Conservation (phyloP, 768 basidiomycete species). For the Obba rivulosa region DNA sequence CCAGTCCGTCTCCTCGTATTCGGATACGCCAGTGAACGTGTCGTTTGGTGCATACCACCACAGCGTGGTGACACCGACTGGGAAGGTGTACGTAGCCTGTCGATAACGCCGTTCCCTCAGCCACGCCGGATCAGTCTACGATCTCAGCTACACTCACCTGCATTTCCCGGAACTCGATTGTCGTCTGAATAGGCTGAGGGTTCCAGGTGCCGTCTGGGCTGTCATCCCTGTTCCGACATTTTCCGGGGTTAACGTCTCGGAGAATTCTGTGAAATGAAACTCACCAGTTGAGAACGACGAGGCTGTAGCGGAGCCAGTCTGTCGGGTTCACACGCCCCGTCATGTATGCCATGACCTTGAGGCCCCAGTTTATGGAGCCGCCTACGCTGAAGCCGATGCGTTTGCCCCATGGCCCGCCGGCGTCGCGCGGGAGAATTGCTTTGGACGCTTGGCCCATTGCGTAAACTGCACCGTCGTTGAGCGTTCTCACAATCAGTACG, state of each 20-base stretch:
- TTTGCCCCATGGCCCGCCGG: slow-evolving; percentile 61
- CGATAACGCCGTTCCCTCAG: slow-evolving; percentile 1
- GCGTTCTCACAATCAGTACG: not conserved
- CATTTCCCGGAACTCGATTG: slow-evolving; percentile 59
- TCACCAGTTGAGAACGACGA: slow-evolving; percentile 68
- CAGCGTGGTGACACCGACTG: slow-evolving; percentile 62
- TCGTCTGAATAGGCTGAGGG: slow-evolving; percentile 46
- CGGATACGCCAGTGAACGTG: not conserved
- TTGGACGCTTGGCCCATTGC: slow-evolving; percentile 72
- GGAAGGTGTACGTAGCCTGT: slow-evolving; percentile 69
- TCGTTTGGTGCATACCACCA: slow-evolving; percentile 40
- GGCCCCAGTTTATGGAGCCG: slow-evolving; percentile 50
- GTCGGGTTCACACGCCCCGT: slow-evolving; percentile 46
- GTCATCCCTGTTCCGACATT: slow-evolving; percentile 36
- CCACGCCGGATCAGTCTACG: not conserved
- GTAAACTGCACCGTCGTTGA: slow-evolving; percentile 39
- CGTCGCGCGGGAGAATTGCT: slow-evolving; percentile 64
- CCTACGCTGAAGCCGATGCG: slow-evolving; percentile 61
- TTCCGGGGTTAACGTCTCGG: not conserved
- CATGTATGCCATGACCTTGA: slow-evolving; percentile 62
- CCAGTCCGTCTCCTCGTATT: too few species aligned
- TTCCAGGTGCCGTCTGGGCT: slow-evolving; percentile 45
- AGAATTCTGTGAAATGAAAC: slow-evolving; percentile 5
- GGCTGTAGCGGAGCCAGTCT: slow-evolving; percentile 61
- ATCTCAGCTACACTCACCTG: slow-evolving; percentile 34